phyloP scores from a whole-genome alignment of 202 grass and related monocot genomes.

The Setaria italica region DNA sequence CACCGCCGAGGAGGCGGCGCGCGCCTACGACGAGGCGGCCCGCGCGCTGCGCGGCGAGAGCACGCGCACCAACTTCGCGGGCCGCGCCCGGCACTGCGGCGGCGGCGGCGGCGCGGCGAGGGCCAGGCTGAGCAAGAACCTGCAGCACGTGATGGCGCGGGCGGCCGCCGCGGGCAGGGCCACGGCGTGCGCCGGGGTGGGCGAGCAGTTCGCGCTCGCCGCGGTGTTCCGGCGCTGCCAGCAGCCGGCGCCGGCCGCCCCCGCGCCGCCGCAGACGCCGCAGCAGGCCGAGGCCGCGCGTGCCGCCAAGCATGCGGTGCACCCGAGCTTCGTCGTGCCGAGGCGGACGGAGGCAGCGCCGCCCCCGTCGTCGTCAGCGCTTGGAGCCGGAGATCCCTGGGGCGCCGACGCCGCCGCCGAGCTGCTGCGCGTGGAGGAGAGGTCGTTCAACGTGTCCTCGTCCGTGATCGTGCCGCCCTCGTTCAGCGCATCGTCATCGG shows the following conservation, averaged over 20 bases:
- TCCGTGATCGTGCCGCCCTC: constrained; percentile 67
- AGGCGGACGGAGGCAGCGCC: constrained; percentile 46
- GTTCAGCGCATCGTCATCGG: constrained; percentile 37
- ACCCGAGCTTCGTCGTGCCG: constrained; percentile 75
- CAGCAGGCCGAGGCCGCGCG: not conserved
- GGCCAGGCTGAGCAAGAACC: constrained; percentile 59
- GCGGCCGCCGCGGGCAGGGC: constrained; percentile 39
- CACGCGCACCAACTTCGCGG: constrained; percentile 72
- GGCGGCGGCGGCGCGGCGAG: not conserved
- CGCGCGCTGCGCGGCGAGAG: constrained; percentile 58
- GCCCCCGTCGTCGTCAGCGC: not conserved
- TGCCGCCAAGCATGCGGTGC: constrained; percentile 41
- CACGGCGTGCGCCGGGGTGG: constrained; percentile 30
- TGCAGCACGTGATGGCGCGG: constrained; percentile 54
- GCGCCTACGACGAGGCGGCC: constrained; percentile 87
- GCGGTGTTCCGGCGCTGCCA: constrained; percentile 54
- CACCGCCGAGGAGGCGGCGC: constrained; percentile 79
- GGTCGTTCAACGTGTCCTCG: constrained; percentile 62
- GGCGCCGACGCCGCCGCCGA: not conserved
- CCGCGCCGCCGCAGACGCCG: not conserved
- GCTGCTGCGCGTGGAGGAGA: not conserved
- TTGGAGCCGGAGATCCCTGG: not conserved
- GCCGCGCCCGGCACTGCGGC: constrained; percentile 16
- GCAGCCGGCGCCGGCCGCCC: not conserved
- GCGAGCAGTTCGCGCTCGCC: constrained; percentile 61